These are phyloP conservation scores for Didymella glomerata DNA, from an alignment of 2,329 filamentous ascomycete genomes.

Conservation along the genomic window DNA sequence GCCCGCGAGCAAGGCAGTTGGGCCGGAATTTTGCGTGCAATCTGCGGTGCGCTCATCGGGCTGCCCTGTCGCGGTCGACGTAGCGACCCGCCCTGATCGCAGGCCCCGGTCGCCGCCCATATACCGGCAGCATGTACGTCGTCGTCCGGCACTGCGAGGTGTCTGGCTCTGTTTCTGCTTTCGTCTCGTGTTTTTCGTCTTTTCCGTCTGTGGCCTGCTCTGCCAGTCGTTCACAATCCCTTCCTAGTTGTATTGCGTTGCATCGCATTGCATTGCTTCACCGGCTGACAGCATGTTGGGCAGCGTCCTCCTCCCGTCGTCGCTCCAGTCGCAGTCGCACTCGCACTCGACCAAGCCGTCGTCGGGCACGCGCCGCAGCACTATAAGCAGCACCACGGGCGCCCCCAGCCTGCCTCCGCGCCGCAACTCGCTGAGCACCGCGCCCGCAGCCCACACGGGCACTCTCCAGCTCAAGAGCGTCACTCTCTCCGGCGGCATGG, in stretches of 20 bases:
- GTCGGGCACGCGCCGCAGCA: conserved; percentile 27
- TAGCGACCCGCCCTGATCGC: conserved; percentile 1
- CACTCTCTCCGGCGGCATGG: conserved; percentile 41
- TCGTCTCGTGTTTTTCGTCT: background rate
- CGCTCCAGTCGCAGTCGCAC: conserved; percentile 9
- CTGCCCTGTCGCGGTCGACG: background rate
- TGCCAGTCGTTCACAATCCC: too few species aligned
- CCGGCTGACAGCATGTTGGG: conserved; percentile 46
- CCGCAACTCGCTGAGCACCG: conserved; percentile 33
- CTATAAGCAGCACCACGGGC: conserved; percentile 30
- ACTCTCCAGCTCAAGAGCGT: conserved; percentile 35
- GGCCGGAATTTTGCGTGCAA: conserved; percentile 6
- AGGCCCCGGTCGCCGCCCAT: conserved; percentile 10
- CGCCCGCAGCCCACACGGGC: conserved; percentile 32
- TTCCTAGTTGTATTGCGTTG: too few species aligned
- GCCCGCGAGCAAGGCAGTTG: conserved; percentile 15
- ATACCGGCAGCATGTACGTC: conserved; percentile 46
- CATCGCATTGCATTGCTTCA: conserved; percentile 5
- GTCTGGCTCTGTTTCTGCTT: conserved; percentile 30
- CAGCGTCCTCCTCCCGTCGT: conserved; percentile 45
- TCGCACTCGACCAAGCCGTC: conserved; percentile 22
- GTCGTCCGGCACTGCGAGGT: conserved; percentile 36
- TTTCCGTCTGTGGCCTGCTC: background rate
- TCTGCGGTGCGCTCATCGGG: background rate
- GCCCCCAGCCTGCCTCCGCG: conserved; percentile 39